A percentile compares a stretch with the other conserved stretches of the same genome.
phyloP scores from a whole-genome alignment of 257 asterid species.

The Sherardia arvensis region DNA sequence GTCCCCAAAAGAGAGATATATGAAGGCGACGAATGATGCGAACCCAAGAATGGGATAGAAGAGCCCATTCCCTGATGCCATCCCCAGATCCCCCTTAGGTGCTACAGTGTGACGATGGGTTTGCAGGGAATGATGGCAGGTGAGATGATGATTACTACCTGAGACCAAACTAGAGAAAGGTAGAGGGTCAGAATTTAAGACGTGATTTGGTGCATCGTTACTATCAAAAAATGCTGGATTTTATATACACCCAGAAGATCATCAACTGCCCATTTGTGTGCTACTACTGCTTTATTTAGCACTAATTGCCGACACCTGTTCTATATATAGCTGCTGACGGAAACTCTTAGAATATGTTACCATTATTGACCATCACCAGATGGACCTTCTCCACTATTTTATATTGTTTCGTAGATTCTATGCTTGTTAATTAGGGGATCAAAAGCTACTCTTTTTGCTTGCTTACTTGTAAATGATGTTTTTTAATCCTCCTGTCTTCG shows the following conservation, averaged over 20 bases:
- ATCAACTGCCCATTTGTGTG: conserved; percentile 28
- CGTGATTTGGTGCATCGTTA: conserved; percentile 45
- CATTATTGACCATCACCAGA: background rate
- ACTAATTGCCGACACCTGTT: background rate
- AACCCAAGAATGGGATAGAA: conserved; percentile 81
- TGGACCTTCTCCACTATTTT: background rate
- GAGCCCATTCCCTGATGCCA: conserved; percentile 65
- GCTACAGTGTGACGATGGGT: too few species aligned
- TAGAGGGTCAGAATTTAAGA: conserved; percentile 11
- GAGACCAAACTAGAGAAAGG: conserved; percentile 14
- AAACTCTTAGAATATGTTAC: background rate
- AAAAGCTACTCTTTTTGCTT: background rate
- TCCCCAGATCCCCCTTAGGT: conserved; percentile 62
- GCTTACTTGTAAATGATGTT: background rate
- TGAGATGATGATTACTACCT: conserved; percentile 9
- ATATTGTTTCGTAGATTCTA: background rate
- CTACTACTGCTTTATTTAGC: conserved; percentile 13
- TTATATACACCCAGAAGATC: too few species aligned
- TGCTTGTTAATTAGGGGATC: conserved; percentile 5
- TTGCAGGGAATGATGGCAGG: too few species aligned
- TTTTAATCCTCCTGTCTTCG: background rate
- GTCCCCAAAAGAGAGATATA: conserved; percentile 86
- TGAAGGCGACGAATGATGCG: conserved; percentile 66
- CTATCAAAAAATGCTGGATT: conserved; percentile 21
- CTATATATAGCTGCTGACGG: background rate